phyloP scores from a whole-genome alignment of 176 grass and related monocot genomes.

The Oryza officinalis region DNA sequence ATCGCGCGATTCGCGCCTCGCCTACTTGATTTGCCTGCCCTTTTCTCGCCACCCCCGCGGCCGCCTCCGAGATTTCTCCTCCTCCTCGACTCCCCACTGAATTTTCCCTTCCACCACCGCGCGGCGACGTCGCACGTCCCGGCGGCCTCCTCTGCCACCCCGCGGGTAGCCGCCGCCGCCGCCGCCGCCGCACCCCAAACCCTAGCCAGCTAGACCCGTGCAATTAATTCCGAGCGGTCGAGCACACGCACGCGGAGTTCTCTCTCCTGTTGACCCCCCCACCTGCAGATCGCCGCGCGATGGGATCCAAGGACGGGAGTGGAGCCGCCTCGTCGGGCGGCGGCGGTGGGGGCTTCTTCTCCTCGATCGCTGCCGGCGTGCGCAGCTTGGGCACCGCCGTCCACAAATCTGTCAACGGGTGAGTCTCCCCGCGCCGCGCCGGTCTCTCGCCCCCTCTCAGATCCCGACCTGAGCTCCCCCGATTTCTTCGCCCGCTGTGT shows the following conservation, averaged over 20 bases:
- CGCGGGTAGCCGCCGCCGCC: neutral
- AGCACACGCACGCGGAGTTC: neutral
- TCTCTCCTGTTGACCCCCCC: neutral
- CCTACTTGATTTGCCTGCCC: neutral
- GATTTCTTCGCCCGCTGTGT: neutral
- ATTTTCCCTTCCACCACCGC: slow-evolving; percentile 19
- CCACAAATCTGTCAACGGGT: slow-evolving; percentile 97
- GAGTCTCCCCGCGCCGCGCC: neutral
- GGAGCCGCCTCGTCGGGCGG: slow-evolving; percentile 26
- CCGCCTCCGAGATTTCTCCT: slow-evolving; percentile 37
- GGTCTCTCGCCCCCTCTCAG: neutral
- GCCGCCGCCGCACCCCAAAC: slow-evolving; percentile 22
- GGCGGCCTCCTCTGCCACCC: slow-evolving; percentile 8
- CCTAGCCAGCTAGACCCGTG: slow-evolving; percentile 12
- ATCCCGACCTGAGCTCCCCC: slow-evolving; percentile 39
- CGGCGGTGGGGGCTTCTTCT: slow-evolving; percentile 59
- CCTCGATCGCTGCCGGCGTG: slow-evolving; percentile 50
- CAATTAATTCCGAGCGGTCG: neutral
- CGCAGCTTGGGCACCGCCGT: slow-evolving; percentile 68
- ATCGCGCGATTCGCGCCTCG: neutral
- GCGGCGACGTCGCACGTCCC: slow-evolving; percentile 40
- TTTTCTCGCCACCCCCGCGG: slow-evolving; percentile 24
- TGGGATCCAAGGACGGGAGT: slow-evolving; percentile 81
- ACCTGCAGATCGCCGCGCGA: slow-evolving; percentile 44
- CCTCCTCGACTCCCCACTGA: neutral